Evolutionary conservation across 371 early-diverging fungal species (phyloP), one percentile per base, ranked within the genome.

Genomic region (Furculomyces boomerangus): DNA sequence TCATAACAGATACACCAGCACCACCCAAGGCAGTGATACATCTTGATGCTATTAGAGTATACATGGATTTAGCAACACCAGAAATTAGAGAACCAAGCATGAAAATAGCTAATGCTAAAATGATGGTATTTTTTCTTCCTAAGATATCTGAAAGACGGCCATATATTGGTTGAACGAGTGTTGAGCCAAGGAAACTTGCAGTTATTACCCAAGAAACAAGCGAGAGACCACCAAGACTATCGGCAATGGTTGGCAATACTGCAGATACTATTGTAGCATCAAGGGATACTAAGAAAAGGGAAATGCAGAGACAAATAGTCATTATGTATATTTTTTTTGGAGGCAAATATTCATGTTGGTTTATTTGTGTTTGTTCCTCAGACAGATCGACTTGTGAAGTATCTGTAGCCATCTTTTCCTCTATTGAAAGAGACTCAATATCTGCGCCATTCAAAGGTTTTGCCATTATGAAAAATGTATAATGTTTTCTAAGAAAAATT

Each of bases 171-270:
- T 85, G 84, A 45, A 83, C 61, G 3, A 80, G 74, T 7, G 84
- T 83, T 30, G 68, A 71, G 32, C 83, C 80, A 56, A 88, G 63
- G 67, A 88, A 62, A 60, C 83, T 84, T 3, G 81, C 65, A 2
- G 79, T 80, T 3, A 75, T 78, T n/a, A 86, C 74, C 86, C 83
- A 86, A 2, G 81, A 68, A 10, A 78, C 70, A 22, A 24, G n/a
- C 10, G n/a, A 10, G 7, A 50, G 30, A n/a, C n/a, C n/a, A 10
- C 51, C 51, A 7, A 50, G 20, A 10, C 24, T 28, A 10, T 7
- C n/a, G 30, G 22, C 51, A 22, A 50, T 43, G n/a, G 13, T 20
- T 7, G 10, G 7, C 7, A 30, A 30, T 27, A 29, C 51, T 50
- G 51, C 28, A 20, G 51, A 50, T 25, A 50, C 25, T 5, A 5